phyloP scores from a whole-genome alignment of 306 rosid species.

The Citrullus colocynthis region DNA sequence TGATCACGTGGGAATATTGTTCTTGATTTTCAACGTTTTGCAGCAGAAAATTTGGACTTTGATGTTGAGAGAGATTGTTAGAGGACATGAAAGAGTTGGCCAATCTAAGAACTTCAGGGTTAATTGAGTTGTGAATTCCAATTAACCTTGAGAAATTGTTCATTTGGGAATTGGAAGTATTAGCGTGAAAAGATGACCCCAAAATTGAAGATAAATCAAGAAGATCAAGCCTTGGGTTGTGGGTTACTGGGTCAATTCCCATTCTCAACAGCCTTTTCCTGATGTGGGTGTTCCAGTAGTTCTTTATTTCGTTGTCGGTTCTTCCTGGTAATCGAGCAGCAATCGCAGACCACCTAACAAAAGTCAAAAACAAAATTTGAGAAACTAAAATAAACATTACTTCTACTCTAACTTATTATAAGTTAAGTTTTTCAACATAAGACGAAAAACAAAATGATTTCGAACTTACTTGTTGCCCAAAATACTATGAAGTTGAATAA shows the following conservation, averaged over 20 bases:
- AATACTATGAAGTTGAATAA: constrained; percentile 7
- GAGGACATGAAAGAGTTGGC: background rate
- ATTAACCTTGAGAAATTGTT: background rate
- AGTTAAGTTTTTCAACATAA: no score
- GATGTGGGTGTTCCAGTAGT: constrained; percentile 11
- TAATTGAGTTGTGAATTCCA: background rate
- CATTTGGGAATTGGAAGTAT: background rate
- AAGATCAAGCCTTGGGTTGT: constrained; percentile 6
- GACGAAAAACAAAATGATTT: no score
- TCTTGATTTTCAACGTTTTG: background rate
- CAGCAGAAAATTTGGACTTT: background rate
- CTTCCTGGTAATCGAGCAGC: constrained; percentile 11
- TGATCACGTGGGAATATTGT: background rate
- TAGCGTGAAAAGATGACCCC: background rate
- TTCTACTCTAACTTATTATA: no score
- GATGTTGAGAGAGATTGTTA: background rate
- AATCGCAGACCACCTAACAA: constrained; percentile 10
- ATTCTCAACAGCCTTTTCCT: constrained; percentile 7
- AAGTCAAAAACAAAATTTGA: background rate
- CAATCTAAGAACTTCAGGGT: constrained; percentile 3
- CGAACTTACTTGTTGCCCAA: constrained; percentile 12
- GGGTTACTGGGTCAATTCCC: constrained; percentile 13
- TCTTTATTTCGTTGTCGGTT: constrained; percentile 9
- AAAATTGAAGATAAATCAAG: constrained; percentile 6
- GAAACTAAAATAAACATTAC: background rate